Conservation (phyloP, 441 rosid genomes). For the Aquilaria agallochum region DNA sequence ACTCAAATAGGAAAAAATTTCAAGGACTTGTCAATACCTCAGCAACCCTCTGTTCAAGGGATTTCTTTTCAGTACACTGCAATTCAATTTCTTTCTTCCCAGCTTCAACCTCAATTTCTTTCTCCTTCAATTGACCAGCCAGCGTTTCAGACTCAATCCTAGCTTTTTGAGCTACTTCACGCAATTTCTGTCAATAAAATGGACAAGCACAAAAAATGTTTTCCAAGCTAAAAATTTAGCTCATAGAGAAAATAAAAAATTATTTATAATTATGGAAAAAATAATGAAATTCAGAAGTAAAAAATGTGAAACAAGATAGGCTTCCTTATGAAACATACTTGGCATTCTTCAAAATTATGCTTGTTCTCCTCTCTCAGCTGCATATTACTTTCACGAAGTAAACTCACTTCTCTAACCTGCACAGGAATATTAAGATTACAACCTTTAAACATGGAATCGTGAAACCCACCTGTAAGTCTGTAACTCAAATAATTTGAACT, state of each 20-base stretch:
- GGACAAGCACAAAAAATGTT: conserved; percentile 3
- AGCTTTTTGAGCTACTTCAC: conserved; percentile 65
- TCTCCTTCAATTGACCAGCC: conserved; percentile 55
- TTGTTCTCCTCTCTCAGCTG: conserved; percentile 98
- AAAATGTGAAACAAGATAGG: not conserved
- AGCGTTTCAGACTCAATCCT: conserved; percentile 49
- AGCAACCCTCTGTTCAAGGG: conserved; percentile 61
- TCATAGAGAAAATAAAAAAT: too few relatives aligned
- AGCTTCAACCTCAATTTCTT: conserved; percentile 66
- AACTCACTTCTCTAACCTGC: conserved; percentile 88
- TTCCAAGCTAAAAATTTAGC: too few relatives aligned
- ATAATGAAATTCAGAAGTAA: not conserved
- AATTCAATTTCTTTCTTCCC: conserved; percentile 67
- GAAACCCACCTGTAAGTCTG: not conserved
- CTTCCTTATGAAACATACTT: conserved; percentile 40
- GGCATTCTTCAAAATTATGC: conserved; percentile 96
- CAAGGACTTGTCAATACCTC: conserved; percentile 48
- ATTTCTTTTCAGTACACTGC: conserved; percentile 58
- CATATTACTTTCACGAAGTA: conserved; percentile 95
- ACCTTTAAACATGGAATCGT: not conserved
- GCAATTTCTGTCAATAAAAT: conserved; percentile 59
- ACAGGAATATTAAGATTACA: conserved; percentile 11
- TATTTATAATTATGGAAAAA: too few relatives aligned
- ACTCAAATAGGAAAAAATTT: conserved; percentile 11
- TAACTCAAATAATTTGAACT: conserved; percentile 4